Evolutionary conservation across 208 protist species (phyloP), one percentile per base, ranked within the genome.

Genomic region (Herpetomonas samuelpessoai): DNA sequence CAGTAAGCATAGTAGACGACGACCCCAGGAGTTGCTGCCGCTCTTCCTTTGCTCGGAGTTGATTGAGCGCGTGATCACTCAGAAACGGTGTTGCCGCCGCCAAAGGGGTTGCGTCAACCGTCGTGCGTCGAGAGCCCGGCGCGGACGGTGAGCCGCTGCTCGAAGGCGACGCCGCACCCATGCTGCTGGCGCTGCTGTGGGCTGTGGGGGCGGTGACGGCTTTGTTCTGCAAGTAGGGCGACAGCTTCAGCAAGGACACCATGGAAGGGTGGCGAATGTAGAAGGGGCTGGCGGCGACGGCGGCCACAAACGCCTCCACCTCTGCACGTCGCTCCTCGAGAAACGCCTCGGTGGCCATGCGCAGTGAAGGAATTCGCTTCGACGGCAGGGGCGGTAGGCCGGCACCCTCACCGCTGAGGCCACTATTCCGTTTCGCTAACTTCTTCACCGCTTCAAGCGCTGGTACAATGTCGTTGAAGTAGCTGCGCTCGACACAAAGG

Each of bases 341-440:
- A 68, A 81, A 89, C n/a, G 44, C 60, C 19, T 79, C 74, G 0
- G 77, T 78, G 3, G 80, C 82, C 24, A 83, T 69, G 41, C 82
- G 68, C 27, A 74, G 28, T 44, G 69, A 81, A 6, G 78, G 78
- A 38, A 88, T 30, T 6, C 78, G 62, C 48, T 61, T 72, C 16
- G 31, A 25, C 9, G 82, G 78, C 26, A 79, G 22, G 3, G 53
- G 29, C 0, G 78, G 82, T 10, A 78, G 31, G 55, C 75, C 1
- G 62, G 67, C 16, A 71, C 31, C 27, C 9, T 41, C 35, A 6
- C 9, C 35, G 14, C 9, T 14, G 9, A 41, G 9, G 35, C 14
- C 14, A 14, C 35, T 41, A 14, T 41, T 41, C 35, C 14, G 6
- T 14, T 26, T 2, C 14, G 58, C 47, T 18, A 63, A 25, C 58